Evolutionary conservation across 225 moss, liverwort and hornwort genomes (phyloP).

Genomic region (Anthoceros angustus): DNA sequence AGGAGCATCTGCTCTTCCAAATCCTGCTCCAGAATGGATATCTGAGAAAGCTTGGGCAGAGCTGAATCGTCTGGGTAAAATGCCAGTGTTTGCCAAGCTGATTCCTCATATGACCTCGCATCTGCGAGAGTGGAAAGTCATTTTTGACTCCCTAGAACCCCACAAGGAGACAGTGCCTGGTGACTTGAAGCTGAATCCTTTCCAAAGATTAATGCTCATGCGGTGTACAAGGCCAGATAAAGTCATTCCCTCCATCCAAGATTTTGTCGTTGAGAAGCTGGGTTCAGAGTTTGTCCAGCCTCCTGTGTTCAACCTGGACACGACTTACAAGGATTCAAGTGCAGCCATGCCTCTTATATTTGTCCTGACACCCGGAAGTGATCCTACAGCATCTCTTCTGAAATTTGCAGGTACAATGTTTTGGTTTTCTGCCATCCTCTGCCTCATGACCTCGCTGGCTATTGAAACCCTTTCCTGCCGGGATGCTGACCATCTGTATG

Average conservation of each 20-base stretch:
- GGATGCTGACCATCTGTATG: background rate
- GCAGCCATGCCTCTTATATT: conserved; percentile 73
- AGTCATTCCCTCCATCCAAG: conserved; percentile 80
- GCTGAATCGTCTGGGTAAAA: conserved; percentile 39
- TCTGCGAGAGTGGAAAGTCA: conserved; percentile 31
- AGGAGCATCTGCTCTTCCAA: conserved; percentile 40
- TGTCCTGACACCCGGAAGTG: conserved; percentile 74
- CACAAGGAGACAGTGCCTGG: conserved; percentile 42
- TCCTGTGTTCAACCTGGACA: conserved; percentile 63
- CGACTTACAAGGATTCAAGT: conserved; percentile 69
- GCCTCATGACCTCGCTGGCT: background rate
- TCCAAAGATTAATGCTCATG: conserved; percentile 53
- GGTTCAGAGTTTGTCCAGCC: conserved; percentile 69
- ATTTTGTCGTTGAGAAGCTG: conserved; percentile 55
- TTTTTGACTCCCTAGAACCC: conserved; percentile 64
- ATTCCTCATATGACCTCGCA: conserved; percentile 35
- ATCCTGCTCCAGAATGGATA: conserved; percentile 72
- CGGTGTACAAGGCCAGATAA: conserved; percentile 80
- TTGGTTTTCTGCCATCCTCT: background rate
- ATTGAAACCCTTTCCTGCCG: background rate
- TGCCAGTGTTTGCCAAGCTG: conserved; percentile 30
- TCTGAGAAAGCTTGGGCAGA: conserved; percentile 66
- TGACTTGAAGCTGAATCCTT: conserved; percentile 16
- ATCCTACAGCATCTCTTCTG: conserved; percentile 68
- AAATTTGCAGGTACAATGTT: conserved; percentile 35